These are phyloP conservation scores for Exophiala bonariae DNA, from an alignment of 2,329 filamentous ascomycete genomes.

Conservation along the genomic window DNA sequence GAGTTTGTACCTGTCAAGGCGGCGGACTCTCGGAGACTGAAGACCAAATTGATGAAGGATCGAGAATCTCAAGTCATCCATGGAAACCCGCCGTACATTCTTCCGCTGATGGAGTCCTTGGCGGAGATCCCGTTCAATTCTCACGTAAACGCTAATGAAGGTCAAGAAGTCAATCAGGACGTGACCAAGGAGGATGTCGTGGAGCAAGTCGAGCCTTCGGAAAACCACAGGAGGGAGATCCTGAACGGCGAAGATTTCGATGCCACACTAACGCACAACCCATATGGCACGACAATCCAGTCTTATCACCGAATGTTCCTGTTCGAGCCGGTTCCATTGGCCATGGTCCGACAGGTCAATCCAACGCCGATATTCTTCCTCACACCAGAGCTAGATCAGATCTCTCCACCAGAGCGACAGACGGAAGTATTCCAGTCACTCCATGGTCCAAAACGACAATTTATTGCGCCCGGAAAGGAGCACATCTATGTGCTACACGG, in stretches of 20 bases:
- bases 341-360: constrained; percentile 20
- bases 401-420: constrained; percentile 28
- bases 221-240: too few species aligned
- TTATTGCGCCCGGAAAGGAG: constrained; percentile 27
- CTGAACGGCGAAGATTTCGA: constrained; percentile 6
- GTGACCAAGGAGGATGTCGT: too few species aligned
- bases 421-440: constrained; percentile 22
- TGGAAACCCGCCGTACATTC: constrained; percentile 1
- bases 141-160: constrained; percentile 32
- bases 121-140: constrained; percentile 13
- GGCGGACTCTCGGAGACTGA: constrained; percentile 18
- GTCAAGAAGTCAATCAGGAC: too few species aligned
- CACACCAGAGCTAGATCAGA: constrained; percentile 30
- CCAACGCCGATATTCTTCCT: constrained; percentile 31
- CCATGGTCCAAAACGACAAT: constrained; percentile 25
- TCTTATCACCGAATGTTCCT: constrained; percentile 31
- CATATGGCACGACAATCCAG: constrained; percentile 30
- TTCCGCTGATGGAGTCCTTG: constrained; percentile 3
- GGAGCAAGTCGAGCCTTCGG: too few species aligned
- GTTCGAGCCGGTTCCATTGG: constrained; percentile 24
- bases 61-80: constrained; percentile 36
- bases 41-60: constrained; percentile 36
- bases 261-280: constrained; percentile 13
- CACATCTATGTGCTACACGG: constrained; percentile 32
- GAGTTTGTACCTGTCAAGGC: constrained; percentile 16